Evolutionary conservation across 164 flowering plant species (phyloP).

Genomic region (Magnolia officinalis): DNA sequence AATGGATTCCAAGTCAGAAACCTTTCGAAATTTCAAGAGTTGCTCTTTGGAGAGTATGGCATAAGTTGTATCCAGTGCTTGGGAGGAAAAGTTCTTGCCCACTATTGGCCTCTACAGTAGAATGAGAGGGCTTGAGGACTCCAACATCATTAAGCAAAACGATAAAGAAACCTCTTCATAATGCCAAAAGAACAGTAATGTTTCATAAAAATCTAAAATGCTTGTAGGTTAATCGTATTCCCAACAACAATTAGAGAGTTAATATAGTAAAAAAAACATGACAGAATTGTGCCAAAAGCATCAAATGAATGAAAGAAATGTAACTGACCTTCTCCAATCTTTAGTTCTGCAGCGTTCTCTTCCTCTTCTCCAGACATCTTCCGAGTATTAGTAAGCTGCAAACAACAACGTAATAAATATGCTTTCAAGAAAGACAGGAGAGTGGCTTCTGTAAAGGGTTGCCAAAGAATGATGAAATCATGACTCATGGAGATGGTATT

Average conservation of each 20-base stretch:
- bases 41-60: no score
- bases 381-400: background rate
- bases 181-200: background rate
- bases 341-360: slow-evolving; percentile 96
- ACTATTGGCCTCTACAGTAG: no score
- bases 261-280: background rate
- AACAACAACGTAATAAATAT: background rate
- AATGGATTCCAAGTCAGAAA: no score
- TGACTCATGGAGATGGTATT: no score
- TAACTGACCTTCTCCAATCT: slow-evolving; percentile 79
- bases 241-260: background rate
- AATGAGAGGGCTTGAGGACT: no score
- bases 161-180: background rate
- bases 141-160: no score
- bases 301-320: background rate
- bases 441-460: no score
- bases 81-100: no score
- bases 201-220: background rate
- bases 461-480: no score
- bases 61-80: no score
- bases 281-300: background rate
- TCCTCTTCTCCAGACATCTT: slow-evolving; percentile 93
- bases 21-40: no score
- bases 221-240: background rate
- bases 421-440: background rate